A percentile compares a stretch with the other conserved stretches of the same genome.
Conservation (phyloP, 2,329 filamentous ascomycete genomes). For the Teratosphaeria nubilosa region DNA sequence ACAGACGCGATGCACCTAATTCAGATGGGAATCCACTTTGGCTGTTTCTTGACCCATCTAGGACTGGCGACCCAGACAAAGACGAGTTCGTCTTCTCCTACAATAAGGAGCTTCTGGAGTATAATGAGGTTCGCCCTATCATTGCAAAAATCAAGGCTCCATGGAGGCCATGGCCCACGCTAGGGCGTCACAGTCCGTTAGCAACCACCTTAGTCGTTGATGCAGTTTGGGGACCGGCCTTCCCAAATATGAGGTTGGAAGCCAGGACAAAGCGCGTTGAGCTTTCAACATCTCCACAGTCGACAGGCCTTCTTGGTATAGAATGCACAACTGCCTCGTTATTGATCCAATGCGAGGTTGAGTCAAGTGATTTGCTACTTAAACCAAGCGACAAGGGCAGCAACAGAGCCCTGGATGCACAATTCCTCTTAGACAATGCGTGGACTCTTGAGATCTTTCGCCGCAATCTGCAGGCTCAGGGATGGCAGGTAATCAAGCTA, state of each 20-base stretch:
- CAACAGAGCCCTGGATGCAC: conserved; percentile 4
- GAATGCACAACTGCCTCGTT: neutral
- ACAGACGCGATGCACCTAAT: conserved; percentile 30
- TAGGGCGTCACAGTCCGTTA: conserved; percentile 4
- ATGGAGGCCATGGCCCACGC: conserved; percentile 31
- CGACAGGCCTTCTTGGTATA: neutral
- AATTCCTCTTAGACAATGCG: conserved; percentile 8
- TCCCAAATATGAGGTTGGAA: neutral
- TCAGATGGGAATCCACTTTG: conserved; percentile 31
- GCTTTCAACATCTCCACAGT: neutral
- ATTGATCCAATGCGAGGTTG: neutral
- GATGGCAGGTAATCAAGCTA: conserved; percentile 7
- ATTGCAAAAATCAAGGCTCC: conserved; percentile 37
- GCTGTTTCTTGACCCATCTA: conserved; percentile 49
- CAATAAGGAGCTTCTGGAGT: conserved; percentile 36
- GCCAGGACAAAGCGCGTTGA: neutral
- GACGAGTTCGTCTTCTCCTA: conserved; percentile 50
- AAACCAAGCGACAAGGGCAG: neutral
- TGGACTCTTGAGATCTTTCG: conserved; percentile 19
- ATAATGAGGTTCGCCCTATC: conserved; percentile 36
- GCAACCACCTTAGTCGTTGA: conserved; percentile 2
- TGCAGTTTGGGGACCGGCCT: conserved; percentile 1
- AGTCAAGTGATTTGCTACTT: neutral
- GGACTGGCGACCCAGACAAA: conserved; percentile 34
- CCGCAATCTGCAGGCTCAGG: conserved; percentile 7